Base-by-base conservation (phyloP, 805 yeast genomes). In the Candida maesae region DNA sequence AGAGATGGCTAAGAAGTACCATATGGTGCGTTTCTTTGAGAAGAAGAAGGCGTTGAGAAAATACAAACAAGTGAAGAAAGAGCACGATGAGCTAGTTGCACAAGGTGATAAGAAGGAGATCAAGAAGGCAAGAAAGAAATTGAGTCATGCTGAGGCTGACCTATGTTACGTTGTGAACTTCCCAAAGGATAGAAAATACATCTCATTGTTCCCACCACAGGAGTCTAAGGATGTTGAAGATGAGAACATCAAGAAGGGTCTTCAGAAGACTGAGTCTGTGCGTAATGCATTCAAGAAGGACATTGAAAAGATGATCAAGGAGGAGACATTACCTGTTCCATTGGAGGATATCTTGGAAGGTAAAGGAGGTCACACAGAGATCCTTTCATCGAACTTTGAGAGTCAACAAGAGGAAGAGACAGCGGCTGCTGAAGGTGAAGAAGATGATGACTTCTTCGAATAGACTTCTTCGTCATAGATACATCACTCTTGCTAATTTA, bases 1-100 rank as follows among this genome's bases (percentile, higher is more conserved):
- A 47, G 70, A 73, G 39, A 64, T 70, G 29, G 77, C 87, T 11
- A 74, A 79, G 51, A 85, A 82, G 64, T 93, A 93, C 60, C 96
- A 88, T 59, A 89, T 88, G 90, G 88, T 93, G 36, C 75, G 91
- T 50, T 93, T 93, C 59, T 87, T 93, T 47, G 98, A 90, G 62
- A 78, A 74, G 57, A 87, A 88, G 66, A 90, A 89, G 71, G 93
- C 96, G 1, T 51, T 77, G 19, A 74, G 95, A 57, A 75, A 69
- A 43, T 77, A 85, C 56, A 84, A 81, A 49, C 66, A 68, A 42
- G 58, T 64, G 6, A 57, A 61, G 35, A 71, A 68, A 44, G 50
- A 56, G 33, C 41, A 59, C 12, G 59, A 52, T 16, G 52, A 45
- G 4, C 39, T 59, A 5, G 58, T 53, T 7, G 56, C 56, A 44